Evolutionary conservation across 495 filamentous ascomycete genomes (phyloP).

Genomic region (Clavariopsis aquatica): DNA sequence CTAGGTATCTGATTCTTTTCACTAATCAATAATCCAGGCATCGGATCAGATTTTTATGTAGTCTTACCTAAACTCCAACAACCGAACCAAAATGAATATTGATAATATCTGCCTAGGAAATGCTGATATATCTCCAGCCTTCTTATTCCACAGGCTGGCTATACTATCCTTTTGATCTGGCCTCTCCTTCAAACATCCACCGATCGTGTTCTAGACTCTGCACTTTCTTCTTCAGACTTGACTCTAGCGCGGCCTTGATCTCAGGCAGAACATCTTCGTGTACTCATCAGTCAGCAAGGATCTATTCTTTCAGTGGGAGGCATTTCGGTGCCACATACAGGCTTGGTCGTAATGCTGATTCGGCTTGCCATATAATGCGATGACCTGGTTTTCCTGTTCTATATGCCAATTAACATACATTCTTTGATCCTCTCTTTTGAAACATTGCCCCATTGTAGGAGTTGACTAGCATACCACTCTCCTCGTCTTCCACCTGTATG

Average conservation of each 20-base stretch:
- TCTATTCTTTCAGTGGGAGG: not conserved
- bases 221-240: constrained; percentile 71
- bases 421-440: too few relatives aligned
- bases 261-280: constrained; percentile 53
- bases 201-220: constrained; percentile 76
- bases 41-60: not conserved
- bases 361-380: constrained; percentile 49
- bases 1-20: not conserved
- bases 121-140: not conserved
- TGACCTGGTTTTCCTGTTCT: constrained; percentile 56
- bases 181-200: constrained; percentile 87
- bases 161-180: constrained; percentile 7
- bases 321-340: constrained; percentile 51
- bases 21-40: not conserved
- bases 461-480: constrained; percentile 25
- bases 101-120: too few relatives aligned
- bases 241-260: constrained; percentile 67
- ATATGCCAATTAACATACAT: not conserved
- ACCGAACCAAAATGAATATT: not conserved
- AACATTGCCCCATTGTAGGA: not conserved
- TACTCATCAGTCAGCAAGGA: constrained; percentile 5
- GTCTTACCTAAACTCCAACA: not conserved
- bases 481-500: constrained; percentile 35
- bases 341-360: constrained; percentile 65
- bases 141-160: not conserved